Conservation (phyloP, 164 flowering plant species). For the Stephania yunnanensis region DNA sequence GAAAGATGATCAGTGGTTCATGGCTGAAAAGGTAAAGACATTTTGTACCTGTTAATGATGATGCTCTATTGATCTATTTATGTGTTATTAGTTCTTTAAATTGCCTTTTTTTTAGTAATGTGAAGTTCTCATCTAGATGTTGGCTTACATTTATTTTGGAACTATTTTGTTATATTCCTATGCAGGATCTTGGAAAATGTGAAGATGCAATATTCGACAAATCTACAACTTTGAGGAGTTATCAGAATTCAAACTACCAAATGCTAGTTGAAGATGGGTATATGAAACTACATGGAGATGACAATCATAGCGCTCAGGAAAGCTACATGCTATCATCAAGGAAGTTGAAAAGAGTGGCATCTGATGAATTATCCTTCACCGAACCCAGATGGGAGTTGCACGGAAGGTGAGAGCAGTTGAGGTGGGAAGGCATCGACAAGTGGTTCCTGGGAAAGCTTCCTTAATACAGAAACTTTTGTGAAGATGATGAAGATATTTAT, state of each 20-base stretch:
- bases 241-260: conserved; percentile 15
- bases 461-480: conserved; percentile 32
- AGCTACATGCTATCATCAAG: conserved; percentile 23
- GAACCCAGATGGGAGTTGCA: too few relatives aligned
- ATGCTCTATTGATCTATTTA: background rate
- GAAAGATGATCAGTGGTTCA: conserved; percentile 45
- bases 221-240: too few relatives aligned
- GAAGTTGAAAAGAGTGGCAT: too few relatives aligned
- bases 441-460: conserved; percentile 20
- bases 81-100: too few relatives aligned
- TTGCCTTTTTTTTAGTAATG: background rate
- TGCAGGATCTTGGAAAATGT: too few relatives aligned
- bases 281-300: conserved; percentile 11
- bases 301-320: conserved; percentile 17
- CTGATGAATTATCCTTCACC: too few relatives aligned
- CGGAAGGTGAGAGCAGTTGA: too few relatives aligned
- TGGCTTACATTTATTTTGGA: too few relatives aligned
- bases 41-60: background rate
- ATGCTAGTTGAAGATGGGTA: conserved; percentile 12
- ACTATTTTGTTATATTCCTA: too few relatives aligned
- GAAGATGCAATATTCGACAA: too few relatives aligned
- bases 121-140: background rate
- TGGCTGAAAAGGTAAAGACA: conserved; percentile 43
- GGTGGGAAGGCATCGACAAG: conserved; percentile 24
- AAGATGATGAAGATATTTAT: too few relatives aligned